Conservation (phyloP, 2,329 filamentous ascomycete species). For the Xylaria sp. region DNA sequence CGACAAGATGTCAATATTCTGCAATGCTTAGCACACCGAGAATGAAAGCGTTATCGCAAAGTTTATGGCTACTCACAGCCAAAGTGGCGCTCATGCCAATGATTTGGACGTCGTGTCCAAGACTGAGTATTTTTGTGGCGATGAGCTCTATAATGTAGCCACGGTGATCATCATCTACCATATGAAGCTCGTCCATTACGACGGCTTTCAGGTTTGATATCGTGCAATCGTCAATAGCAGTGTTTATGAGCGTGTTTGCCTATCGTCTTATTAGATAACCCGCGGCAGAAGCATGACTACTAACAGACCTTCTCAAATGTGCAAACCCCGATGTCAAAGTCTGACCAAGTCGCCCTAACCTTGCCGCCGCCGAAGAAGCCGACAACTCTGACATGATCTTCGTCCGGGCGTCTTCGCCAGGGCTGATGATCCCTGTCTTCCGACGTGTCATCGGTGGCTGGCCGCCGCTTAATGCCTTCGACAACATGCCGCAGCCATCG, state of each 20-base stretch:
- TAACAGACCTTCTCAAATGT: constrained; percentile 71
- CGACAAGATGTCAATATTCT: constrained; percentile 72
- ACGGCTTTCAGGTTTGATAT: constrained; percentile 67
- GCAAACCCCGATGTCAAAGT: constrained; percentile 78
- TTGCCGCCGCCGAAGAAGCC: constrained; percentile 78
- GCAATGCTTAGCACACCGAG: constrained; percentile 11
- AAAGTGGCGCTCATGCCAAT: constrained; percentile 81
- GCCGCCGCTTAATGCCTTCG: constrained; percentile 55
- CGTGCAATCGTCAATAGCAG: constrained; percentile 70
- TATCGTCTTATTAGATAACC: constrained; percentile 39
- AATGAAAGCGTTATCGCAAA: background rate
- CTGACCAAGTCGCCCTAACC: constrained; percentile 66
- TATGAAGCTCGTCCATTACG: constrained; percentile 79
- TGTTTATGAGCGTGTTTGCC: constrained; percentile 75
- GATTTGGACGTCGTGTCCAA: constrained; percentile 70
- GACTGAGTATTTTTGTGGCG: constrained; percentile 70
- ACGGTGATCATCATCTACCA: constrained; percentile 76
- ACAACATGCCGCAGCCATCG: constrained; percentile 72
- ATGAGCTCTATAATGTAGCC: constrained; percentile 77
- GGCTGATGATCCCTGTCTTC: constrained; percentile 44
- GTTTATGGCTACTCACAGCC: constrained; percentile 54
- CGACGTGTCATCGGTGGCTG: constrained; percentile 33
- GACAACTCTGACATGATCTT: constrained; percentile 65
- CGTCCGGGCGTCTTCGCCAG: constrained; percentile 58
- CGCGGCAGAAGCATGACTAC: constrained; percentile 1